Percentiles rank a stretch among this genome's conserved stretches.
Evolutionary conservation across 768 basidiomycete species (phyloP).

Genomic region (Boletus edulis): DNA sequence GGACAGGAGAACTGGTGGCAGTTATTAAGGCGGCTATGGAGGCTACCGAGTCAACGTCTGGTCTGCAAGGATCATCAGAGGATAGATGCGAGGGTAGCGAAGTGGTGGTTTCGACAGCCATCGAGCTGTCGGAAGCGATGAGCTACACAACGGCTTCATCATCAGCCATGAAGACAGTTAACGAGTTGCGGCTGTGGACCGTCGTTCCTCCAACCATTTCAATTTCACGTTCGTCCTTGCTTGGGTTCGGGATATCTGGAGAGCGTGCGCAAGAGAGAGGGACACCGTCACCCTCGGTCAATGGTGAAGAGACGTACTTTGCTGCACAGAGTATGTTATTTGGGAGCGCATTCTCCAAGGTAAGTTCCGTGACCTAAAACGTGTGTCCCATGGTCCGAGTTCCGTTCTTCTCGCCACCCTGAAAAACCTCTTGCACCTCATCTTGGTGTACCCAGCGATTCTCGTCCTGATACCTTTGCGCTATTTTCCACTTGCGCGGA

Average conservation of each 20-base stretch:
- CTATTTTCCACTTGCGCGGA: slow-evolving; percentile 4
- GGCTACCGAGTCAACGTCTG: slow-evolving; percentile 7
- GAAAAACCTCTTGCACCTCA: not conserved
- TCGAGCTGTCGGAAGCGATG: slow-evolving; percentile 4
- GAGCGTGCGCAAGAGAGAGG: slow-evolving; percentile 1
- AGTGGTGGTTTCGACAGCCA: not conserved
- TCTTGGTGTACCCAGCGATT: not conserved
- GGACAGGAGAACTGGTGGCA: slow-evolving; percentile 62
- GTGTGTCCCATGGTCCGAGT: not conserved
- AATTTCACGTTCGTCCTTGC: slow-evolving; percentile 27
- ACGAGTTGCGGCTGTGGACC: slow-evolving; percentile 24
- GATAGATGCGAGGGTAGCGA: not conserved
- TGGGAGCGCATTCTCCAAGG: slow-evolving; percentile 25
- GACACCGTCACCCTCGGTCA: not conserved
- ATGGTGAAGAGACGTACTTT: slow-evolving; percentile 7
- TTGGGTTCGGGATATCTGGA: slow-evolving; percentile 10
- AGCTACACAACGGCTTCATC: slow-evolving; percentile 9
- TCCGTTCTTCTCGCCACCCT: not conserved
- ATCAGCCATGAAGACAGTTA: not conserved
- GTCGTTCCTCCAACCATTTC: slow-evolving; percentile 3
- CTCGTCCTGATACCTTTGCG: not conserved
- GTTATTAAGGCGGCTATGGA: slow-evolving; percentile 52
- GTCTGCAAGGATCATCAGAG: not conserved
- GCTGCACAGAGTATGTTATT: slow-evolving; percentile 47
- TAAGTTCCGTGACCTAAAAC: slow-evolving; percentile 11